Evolutionary conservation across 2,329 filamentous ascomycete species (phyloP), one percentile per base, ranked within the genome.

Genomic region (Fusarium sp.): DNA sequence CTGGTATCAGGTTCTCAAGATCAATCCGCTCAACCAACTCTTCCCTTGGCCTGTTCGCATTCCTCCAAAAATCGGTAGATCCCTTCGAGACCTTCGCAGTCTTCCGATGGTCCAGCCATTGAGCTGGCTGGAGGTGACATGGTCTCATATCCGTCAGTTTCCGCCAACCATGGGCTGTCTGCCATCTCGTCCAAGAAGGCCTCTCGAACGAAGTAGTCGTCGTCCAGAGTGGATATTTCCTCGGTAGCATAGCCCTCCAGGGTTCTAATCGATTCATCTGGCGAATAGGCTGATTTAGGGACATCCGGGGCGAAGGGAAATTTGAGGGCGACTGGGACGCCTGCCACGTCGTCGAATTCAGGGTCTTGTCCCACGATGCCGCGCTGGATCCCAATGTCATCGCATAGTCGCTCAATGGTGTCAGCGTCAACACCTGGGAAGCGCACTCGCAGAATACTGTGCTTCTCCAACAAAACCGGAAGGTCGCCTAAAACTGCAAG

Each of bases 361-460:
- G 75, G 61, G 63, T 98, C 95, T 77, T 98, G 89, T 11, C 84
- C 79, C 4, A 98, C 84, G 4, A 91, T 79, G 2, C 95, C 95
- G 49, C 92, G 84, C 61, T 88, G 86, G 8, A 99, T 83, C n/a
- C 90, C 91, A 10, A 96, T 83, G 72, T 99, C 95, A 42, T 92
- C 87, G 73, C 93, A 97, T 1, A 99, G 82, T 4, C 83, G 81
- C 71, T 96, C 92, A 0, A 97, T 90, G 0, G 91, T 91, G 14
- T 88, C 85, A 1, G 87, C 87, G 70, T 98, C 94, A 60, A 95
- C 93, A 4, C 95, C 95, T 0, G 93, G 93, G 71, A 99, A 98
- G 27, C 93, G 89, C 2, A 98, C 87, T 31, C 93, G 87, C 4
- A 97, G 78, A 0, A 85, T 84, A 2, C 86, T 86, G 31, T 83